Evolutionary conservation across 1,284 basidiomycete genomes (phyloP).

Genomic region (Irpex sp.): DNA sequence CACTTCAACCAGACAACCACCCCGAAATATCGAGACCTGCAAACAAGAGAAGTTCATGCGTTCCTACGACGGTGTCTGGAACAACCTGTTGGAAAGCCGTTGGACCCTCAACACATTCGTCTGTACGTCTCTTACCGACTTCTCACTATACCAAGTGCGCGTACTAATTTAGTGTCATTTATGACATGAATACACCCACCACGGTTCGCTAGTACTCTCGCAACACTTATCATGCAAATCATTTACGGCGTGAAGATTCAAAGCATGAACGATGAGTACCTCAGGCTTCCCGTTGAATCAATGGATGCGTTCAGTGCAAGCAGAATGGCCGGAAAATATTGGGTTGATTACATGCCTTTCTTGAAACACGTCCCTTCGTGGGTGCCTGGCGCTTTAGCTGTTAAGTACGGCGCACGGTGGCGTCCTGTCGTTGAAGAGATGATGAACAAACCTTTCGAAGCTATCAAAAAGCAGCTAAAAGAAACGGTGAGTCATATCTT

Average conservation of each 20-base stretch:
- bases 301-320: not conserved
- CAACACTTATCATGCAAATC: not conserved
- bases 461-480: too few species aligned
- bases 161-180: too few species aligned
- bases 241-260: not conserved
- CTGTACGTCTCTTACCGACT: not conserved
- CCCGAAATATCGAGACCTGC: not conserved
- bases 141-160: not conserved
- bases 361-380: not conserved
- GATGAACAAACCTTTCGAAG: too few species aligned
- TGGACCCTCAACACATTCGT: not conserved
- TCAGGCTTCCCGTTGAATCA: not conserved
- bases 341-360: not conserved
- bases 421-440: too few species aligned
- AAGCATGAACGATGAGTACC: not conserved
- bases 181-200: too few species aligned
- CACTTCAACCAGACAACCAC: too few species aligned
- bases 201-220: not conserved
- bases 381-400: not conserved
- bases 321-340: not conserved
- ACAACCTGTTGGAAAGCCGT: not conserved
- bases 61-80: not conserved
- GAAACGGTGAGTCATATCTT: too few species aligned
- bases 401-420: not conserved
- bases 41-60: not conserved